Evolutionary conservation across 257 asterid species (phyloP).

Genomic region (Plantago ovata): DNA sequence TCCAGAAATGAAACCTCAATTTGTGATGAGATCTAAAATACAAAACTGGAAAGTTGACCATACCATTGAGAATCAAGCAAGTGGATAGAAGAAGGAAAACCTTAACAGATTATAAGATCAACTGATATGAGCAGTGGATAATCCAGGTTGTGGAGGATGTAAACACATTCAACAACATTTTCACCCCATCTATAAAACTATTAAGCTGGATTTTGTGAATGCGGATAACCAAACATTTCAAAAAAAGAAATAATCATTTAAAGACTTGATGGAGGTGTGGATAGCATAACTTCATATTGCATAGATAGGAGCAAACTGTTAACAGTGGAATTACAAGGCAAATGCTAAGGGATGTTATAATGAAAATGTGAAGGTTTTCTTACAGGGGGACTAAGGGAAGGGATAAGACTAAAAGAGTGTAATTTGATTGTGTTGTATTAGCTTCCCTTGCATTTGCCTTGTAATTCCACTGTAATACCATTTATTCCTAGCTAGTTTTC

Average conservation of each 20-base stretch:
- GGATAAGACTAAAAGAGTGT: no score
- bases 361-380: no score
- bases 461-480: no score
- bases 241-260: constrained; percentile 9
- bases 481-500: no score
- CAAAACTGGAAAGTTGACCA: constrained; percentile 6
- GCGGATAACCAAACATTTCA: constrained; percentile 15
- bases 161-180: constrained; percentile 13
- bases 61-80: background rate
- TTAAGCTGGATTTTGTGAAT: constrained; percentile 12
- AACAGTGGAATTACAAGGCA: no score
- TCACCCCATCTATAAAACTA: constrained; percentile 7
- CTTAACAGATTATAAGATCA: constrained; percentile 9
- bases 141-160: constrained; percentile 15
- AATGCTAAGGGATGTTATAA: no score
- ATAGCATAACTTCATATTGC: no score
- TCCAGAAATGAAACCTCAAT: constrained; percentile 22
- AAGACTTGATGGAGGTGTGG: background rate
- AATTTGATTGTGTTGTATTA: no score
- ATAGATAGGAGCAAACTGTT: no score
- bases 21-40: constrained; percentile 12
- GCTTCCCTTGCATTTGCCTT: no score
- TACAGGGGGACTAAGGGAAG: no score
- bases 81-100: constrained; percentile 3
- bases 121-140: constrained; percentile 14